phyloP scores from a whole-genome alignment of 305 asterid species.

The Solanum hybrid region DNA sequence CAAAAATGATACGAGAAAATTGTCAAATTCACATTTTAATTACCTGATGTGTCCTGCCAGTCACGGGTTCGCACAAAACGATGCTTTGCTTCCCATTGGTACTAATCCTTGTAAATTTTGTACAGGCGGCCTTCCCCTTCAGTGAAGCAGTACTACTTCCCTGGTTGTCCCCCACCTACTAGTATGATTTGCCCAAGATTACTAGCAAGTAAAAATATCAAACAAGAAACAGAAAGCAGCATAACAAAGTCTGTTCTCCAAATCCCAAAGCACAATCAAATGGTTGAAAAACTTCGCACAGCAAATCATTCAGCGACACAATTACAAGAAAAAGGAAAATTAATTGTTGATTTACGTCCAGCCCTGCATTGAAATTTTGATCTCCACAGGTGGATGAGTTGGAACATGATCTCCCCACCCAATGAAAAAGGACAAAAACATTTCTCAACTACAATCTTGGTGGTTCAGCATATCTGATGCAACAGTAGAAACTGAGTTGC shows the following conservation, averaged over 20 bases:
- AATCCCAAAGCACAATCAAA: background rate
- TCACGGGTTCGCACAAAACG: constrained; percentile 75
- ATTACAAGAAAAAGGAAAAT: background rate
- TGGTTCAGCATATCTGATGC: background rate
- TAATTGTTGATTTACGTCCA: background rate
- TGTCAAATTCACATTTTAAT: background rate
- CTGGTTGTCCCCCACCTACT: constrained; percentile 45
- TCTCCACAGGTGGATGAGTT: background rate
- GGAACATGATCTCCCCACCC: background rate
- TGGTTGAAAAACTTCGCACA: background rate
- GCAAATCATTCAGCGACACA: background rate
- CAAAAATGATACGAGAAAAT: background rate
- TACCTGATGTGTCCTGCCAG: constrained; percentile 99
- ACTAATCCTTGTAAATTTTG: constrained; percentile 79
- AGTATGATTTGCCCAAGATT: background rate
- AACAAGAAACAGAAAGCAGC: background rate
- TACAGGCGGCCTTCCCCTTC: constrained; percentile 82
- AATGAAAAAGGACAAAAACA: background rate
- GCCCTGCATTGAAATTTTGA: constrained; percentile 1
- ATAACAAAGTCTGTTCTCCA: background rate
- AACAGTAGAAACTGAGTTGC: background rate
- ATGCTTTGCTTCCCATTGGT: constrained; percentile 77
- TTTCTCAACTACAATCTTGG: background rate
- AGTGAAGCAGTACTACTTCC: constrained; percentile 15
- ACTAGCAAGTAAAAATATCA: background rate